Percentiles rank a stretch among this genome's conserved stretches.
Evolutionary conservation across 257 asterid species (phyloP).

Genomic region (Gentiana straminea): DNA sequence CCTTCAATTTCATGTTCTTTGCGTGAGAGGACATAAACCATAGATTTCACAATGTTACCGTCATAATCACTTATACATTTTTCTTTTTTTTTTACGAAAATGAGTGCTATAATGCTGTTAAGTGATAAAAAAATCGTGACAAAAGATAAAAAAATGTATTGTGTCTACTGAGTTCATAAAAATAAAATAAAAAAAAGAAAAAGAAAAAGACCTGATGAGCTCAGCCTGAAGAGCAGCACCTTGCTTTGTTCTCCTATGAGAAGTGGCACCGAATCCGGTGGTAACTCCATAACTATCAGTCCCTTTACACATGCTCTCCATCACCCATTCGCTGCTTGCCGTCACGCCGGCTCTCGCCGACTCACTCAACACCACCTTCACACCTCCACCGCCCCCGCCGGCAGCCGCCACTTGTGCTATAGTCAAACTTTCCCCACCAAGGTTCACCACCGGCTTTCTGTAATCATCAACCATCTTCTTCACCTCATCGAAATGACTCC

Average conservation of each 20-base stretch:
- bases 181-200: not conserved
- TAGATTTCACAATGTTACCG: too few relatives aligned
- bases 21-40: too few relatives aligned
- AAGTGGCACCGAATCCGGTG: constrained; percentile 24
- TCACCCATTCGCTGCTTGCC: constrained; percentile 23
- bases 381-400: not conserved
- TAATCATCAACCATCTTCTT: constrained; percentile 17
- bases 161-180: not conserved
- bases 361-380: constrained; percentile 19
- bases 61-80: not conserved
- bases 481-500: constrained; percentile 23
- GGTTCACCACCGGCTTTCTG: constrained; percentile 9
- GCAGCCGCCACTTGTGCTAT: constrained; percentile 20
- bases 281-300: constrained; percentile 20
- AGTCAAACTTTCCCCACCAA: constrained; percentile 14
- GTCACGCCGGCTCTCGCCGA: constrained; percentile 16
- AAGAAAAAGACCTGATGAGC: constrained; percentile 13
- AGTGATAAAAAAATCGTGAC: not conserved
- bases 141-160: not conserved
- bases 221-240: constrained; percentile 21
- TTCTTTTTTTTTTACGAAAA: not conserved
- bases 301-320: constrained; percentile 21
- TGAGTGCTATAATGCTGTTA: too few relatives aligned
- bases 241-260: constrained; percentile 16
- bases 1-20: too few relatives aligned